Conservation (phyloP, 1,139 yeast genomes). For the Scheffersomyces insectosa region DNA sequence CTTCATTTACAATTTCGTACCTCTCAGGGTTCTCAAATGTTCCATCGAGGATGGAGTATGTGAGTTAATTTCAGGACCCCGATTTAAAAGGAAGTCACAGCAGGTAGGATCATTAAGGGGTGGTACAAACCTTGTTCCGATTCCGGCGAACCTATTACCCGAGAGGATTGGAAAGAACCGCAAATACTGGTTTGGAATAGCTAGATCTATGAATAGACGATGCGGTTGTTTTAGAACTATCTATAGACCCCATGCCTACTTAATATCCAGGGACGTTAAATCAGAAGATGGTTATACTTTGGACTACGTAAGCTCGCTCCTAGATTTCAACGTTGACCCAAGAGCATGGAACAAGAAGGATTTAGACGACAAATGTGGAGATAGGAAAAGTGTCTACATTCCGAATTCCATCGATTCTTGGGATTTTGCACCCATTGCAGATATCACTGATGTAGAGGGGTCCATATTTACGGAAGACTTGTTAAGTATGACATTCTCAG, state of each 20-base stretch:
- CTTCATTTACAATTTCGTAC: constrained; percentile 20
- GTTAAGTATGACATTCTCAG: constrained; percentile 22
- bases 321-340: constrained; percentile 20
- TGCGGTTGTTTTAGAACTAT: constrained; percentile 9
- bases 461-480: constrained; percentile 9
- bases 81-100: not conserved
- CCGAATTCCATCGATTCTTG: constrained; percentile 23
- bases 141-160: not conserved
- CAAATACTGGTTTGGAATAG: constrained; percentile 3
- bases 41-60: constrained; percentile 15
- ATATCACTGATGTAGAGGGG: not conserved
- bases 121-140: constrained; percentile 12
- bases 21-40: constrained; percentile 19
- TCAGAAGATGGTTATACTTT: constrained; percentile 9
- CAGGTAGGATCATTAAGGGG: constrained; percentile 18
- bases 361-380: constrained; percentile 11
- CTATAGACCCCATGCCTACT: constrained; percentile 20
- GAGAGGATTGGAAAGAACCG: not conserved
- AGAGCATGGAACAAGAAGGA: constrained; percentile 16
- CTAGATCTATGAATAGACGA: constrained; percentile 1
- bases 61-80: constrained; percentile 2
- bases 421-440: constrained; percentile 3
- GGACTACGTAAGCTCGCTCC: constrained; percentile 18
- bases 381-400: constrained; percentile 21
- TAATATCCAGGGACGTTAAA: constrained; percentile 14